Evolutionary conservation across 768 basidiomycete species (phyloP).

Genomic region (Boletus vermiculosoides): DNA sequence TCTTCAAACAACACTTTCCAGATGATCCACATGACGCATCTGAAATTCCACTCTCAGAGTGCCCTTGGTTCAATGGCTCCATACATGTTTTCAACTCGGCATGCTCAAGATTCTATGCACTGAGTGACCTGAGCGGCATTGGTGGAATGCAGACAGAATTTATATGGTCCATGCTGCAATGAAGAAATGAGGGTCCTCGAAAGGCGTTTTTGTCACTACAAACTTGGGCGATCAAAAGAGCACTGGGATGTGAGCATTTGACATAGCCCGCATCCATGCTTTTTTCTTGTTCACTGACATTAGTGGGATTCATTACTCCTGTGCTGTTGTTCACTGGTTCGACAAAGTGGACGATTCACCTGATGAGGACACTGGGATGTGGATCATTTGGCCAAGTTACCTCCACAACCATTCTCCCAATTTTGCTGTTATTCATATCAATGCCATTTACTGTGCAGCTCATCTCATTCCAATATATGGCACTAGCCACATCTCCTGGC

Average conservation of each 20-base stretch:
- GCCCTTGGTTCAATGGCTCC: background rate
- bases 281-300: background rate
- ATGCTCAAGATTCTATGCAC: background rate
- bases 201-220: background rate
- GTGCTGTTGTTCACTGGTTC: background rate
- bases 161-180: background rate
- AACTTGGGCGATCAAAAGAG: background rate
- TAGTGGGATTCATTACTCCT: background rate
- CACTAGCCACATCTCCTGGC: background rate
- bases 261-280: background rate
- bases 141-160: background rate
- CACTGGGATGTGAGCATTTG: background rate
- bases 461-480: background rate
- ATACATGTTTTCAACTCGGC: background rate
- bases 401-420: background rate
- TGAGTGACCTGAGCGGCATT: background rate
- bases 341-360: background rate
- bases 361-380: slow-evolving; percentile 29
- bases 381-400: slow-evolving; percentile 21
- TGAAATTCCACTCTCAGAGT: background rate
- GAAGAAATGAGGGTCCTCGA: background rate
- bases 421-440: slow-evolving; percentile 24
- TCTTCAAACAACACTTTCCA: too few species aligned
- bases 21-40: too few species aligned
- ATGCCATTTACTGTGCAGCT: slow-evolving; percentile 2